Conservation (phyloP, 192 early-diverging fungal genomes). For the Coemansia sp. region DNA sequence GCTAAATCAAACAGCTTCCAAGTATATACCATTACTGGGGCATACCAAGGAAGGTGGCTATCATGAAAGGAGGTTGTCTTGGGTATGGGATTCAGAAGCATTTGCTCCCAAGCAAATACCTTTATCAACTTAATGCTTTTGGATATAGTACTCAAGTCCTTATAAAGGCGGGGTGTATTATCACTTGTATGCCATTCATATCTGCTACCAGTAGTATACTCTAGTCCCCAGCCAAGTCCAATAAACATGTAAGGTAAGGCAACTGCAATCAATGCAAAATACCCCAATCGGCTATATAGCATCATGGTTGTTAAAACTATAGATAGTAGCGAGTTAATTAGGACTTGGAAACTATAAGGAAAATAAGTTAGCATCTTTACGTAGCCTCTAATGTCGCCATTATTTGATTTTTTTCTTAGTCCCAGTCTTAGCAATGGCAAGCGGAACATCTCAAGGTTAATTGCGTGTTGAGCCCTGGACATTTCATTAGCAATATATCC, state of each 20-base stretch:
- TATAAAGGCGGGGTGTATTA: no score
- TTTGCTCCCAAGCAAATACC: constrained; percentile 48
- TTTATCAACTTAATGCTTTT: constrained; percentile 34
- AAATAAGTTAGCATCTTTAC: neutral
- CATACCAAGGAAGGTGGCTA: constrained; percentile 35
- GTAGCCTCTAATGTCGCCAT: neutral
- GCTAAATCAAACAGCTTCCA: constrained; percentile 20
- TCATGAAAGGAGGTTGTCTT: neutral
- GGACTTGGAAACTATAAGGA: neutral
- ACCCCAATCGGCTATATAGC: constrained; percentile 28
- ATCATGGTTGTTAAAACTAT: neutral
- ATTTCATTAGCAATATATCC: neutral
- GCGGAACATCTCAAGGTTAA: constrained; percentile 36
- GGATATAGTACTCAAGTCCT: constrained; percentile 21
- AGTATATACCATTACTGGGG: constrained; percentile 5
- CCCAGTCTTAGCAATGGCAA: constrained; percentile 20
- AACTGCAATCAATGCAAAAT: constrained; percentile 28
- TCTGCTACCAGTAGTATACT: no score
- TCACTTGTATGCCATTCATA: no score
- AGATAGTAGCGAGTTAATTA: neutral
- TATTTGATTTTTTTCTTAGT: constrained; percentile 9
- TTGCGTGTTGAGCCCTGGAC: neutral
- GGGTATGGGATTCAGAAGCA: neutral
- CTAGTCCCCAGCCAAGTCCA: neutral
- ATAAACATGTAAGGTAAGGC: neutral